Conservation (phyloP, 106 monocot species). For the Dioscorea zingiberensis region DNA sequence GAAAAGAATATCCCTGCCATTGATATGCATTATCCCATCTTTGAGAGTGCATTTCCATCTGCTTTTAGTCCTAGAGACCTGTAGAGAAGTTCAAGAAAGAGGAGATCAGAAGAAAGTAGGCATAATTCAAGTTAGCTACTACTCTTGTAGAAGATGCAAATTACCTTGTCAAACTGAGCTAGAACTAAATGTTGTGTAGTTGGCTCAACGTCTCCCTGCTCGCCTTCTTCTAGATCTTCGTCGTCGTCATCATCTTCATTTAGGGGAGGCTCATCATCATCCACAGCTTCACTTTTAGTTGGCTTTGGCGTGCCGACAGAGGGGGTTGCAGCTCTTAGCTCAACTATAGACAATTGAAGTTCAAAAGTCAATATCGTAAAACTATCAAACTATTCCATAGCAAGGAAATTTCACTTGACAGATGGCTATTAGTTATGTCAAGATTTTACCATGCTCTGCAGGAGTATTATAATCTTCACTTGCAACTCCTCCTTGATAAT, state of each 20-base stretch:
- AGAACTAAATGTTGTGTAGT: slow-evolving; percentile 86
- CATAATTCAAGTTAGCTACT: not conserved
- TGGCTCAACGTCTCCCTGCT: slow-evolving; percentile 74
- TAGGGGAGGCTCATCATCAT: slow-evolving; percentile 91
- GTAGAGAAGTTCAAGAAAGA: not conserved
- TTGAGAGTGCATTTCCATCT: slow-evolving; percentile 96
- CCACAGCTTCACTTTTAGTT: slow-evolving; percentile 42
- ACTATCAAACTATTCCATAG: not conserved
- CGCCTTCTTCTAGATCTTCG: slow-evolving; percentile 72
- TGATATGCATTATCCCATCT: slow-evolving; percentile 96
- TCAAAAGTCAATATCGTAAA: not conserved
- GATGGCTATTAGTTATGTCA: not conserved
- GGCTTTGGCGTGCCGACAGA: slow-evolving; percentile 69
- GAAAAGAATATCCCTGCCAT: slow-evolving; percentile 84
- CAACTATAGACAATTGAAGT: slow-evolving; percentile 10
- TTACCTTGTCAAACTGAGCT: slow-evolving; percentile 95
- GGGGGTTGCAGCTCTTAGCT: slow-evolving; percentile 53
- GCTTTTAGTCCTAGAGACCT: slow-evolving; percentile 85
- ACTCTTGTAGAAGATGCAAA: not conserved
- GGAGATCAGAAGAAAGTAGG: not conserved
- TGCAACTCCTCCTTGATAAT: slow-evolving; percentile 51
- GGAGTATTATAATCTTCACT: slow-evolving; percentile 71
- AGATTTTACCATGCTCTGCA: slow-evolving; percentile 48
- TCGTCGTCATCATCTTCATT: slow-evolving; percentile 97
- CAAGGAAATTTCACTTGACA: not conserved